Evolutionary conservation across 345 rosid species (phyloP).

Genomic region (Salix suchowensis): DNA sequence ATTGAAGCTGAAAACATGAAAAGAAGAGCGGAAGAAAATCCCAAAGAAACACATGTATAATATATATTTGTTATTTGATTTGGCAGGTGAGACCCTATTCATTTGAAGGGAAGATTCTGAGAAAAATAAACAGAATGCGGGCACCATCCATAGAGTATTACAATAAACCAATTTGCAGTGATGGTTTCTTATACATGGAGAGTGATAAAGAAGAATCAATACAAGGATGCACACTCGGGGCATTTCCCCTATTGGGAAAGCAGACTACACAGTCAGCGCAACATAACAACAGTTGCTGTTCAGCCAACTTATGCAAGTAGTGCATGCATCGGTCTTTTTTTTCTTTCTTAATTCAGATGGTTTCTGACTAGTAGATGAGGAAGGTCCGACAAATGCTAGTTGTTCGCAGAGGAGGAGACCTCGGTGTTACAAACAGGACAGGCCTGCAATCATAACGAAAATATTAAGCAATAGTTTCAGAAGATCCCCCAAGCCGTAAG

Average conservation of each 20-base stretch:
- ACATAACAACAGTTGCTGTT: background rate
- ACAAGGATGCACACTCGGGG: background rate
- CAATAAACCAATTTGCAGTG: background rate
- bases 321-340: background rate
- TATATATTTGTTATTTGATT: background rate
- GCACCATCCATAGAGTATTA: background rate
- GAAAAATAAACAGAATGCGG: background rate
- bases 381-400: conserved; percentile 22
- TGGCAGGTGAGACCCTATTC: background rate
- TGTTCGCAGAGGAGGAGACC: conserved; percentile 61
- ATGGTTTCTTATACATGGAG: background rate
- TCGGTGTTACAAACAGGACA: conserved; percentile 84
- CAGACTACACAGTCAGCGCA: background rate
- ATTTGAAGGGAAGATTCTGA: background rate
- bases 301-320: background rate
- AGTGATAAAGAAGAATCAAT: background rate
- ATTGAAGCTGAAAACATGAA: background rate
- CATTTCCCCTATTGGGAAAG: background rate
- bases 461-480: background rate
- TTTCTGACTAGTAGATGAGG: background rate
- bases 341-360: background rate
- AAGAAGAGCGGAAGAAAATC: background rate
- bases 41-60: background rate
- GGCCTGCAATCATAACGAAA: conserved; percentile 44
- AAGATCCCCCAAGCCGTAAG: background rate